Base-by-base conservation (phyloP, 768 basidiomycete genomes). In the Lentinula aciculospora region DNA sequence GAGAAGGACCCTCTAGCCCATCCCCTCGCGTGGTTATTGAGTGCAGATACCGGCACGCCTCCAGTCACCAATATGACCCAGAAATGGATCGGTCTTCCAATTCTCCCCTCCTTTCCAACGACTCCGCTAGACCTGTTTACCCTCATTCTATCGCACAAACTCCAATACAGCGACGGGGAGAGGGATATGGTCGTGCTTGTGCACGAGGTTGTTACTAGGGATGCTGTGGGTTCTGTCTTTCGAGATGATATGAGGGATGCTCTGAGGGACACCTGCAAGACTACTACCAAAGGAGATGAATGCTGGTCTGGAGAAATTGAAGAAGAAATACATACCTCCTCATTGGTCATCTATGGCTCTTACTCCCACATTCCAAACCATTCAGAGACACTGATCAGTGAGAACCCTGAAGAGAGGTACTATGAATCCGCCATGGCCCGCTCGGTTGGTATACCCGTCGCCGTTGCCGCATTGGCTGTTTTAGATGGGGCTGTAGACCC, bases 381-480 rank as follows among this genome's bases (percentile, higher is more conserved):
- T n/a, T n/a, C n/a, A n/a, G n/a, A n/a, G n/a, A n/a, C n/a, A n/a
- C n/a, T n/a, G n/a, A n/a, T n/a, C n/a, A n/a, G n/a, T n/a, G n/a
- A n/a, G n/a, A n/a, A n/a, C n/a, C 31, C 32, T n/a, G 77, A 1
- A 79, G 75, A 19, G 61, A 72, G 6, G 3, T 9, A 67, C 65
- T 1, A 81, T 79, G 51, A 53, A 2, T 88, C 89, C 0, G 94
- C 94, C 4, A 97, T 97, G 94, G 83, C 92, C n/a, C 77, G 85
- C 29, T 92, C 89, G 2, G 94, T 97, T 17, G 94, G 94, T 3
- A 71, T 94, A 45, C 94, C 94, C 0, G 83, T 95, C 6, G 94
- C 90, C 1, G 82, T 94, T 64, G 92, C 92, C 1, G 84, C 92
- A 1, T 67, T 89, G 63, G 75, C 77, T 32, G 77, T 94, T 4